Evolutionary conservation across 371 early-diverging fungal genomes (phyloP).

Genomic region (Lichtheimia hyalospora): DNA sequence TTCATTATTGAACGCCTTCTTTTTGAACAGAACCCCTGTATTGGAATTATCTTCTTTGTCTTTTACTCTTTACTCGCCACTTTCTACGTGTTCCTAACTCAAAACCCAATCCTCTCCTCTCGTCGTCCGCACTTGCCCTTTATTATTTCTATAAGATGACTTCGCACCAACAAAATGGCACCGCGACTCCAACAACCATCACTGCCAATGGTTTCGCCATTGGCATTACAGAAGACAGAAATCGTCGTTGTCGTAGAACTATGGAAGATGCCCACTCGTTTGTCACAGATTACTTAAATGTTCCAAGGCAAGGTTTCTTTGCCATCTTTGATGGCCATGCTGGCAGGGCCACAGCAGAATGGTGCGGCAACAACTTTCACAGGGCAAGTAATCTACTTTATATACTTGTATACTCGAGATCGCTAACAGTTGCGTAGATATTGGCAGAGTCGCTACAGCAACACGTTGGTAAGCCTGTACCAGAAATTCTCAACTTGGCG

Average conservation of each 20-base stretch:
- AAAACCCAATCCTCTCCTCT: too few species aligned
- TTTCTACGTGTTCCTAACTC: too few species aligned
- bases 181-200: not conserved
- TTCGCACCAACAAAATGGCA: not conserved
- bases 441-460: conserved; percentile 19
- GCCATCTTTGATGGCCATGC: conserved; percentile 99
- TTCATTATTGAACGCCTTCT: too few species aligned
- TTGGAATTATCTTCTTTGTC: too few species aligned
- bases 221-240: conserved; percentile 86
- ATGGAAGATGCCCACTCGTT: conserved; percentile 96
- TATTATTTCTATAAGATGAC: not conserved
- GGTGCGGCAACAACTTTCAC: conserved; percentile 92
- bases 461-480: conserved; percentile 42
- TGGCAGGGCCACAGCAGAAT: conserved; percentile 93
- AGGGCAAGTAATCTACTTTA: conserved; percentile 50
- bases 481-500: conserved; percentile 81
- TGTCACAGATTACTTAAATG: conserved; percentile 77
- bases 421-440: conserved; percentile 9
- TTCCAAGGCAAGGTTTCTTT: conserved; percentile 87
- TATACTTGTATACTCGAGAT: too few species aligned
- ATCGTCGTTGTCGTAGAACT: conserved; percentile 87
- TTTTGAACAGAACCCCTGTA: too few species aligned
- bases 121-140: too few species aligned
- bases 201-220: conserved; percentile 44
- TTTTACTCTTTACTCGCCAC: too few species aligned